Evolutionary conservation across 148 eudicot genomes (phyloP), one percentile per base, ranked within the genome.

Genomic region (Rheum nobile): DNA sequence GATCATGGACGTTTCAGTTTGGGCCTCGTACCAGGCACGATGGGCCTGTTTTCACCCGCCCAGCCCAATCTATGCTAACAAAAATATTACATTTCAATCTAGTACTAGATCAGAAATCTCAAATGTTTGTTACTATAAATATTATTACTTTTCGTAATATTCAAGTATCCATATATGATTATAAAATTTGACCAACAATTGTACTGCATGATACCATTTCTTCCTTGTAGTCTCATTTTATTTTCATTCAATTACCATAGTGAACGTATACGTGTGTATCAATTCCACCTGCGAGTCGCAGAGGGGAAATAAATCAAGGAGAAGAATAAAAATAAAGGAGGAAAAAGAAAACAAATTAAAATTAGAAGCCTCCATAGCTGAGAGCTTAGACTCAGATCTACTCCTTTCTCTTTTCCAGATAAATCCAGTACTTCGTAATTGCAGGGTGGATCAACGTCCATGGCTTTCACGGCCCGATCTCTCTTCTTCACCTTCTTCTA

Each of bases 401-500:
- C 35, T 29, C 72, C 35, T 68, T 68, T 38, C 21, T 21, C 72
- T 68, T 17, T 12, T 17, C 24, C 71, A 31, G 22, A 39, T 31
- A 67, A 39, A 67, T 67, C 71, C 39, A 67, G 35, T 67, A 35
- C 61, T 31, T 32, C 39, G 71, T 67, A 14, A 35, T 67, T 67
- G 37, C 41, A 17, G 71, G 41, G 71, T 4, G 71, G 39, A 34
- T 34, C 69, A 63, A 9, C 2, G 22, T 21, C 79, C 77, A 89
- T 87, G 89, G 74, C 79, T 80, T 42, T 72, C 79, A 54, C 75
- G 76, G 69, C 80, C 82, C 77, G 85, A 85, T 78, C 79, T 17
- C 14, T 71, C 71, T 35, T 70, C 71, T 6, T 55, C 65, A 4
- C 61, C 24, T 12, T 65, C 67, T 48, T 72, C 71, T 4, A 48